Percentiles rank a stretch among this genome's conserved stretches.
Evolutionary conservation across 1,284 basidiomycete genomes (phyloP).

Genomic region (Moesziomyces aphidis): DNA sequence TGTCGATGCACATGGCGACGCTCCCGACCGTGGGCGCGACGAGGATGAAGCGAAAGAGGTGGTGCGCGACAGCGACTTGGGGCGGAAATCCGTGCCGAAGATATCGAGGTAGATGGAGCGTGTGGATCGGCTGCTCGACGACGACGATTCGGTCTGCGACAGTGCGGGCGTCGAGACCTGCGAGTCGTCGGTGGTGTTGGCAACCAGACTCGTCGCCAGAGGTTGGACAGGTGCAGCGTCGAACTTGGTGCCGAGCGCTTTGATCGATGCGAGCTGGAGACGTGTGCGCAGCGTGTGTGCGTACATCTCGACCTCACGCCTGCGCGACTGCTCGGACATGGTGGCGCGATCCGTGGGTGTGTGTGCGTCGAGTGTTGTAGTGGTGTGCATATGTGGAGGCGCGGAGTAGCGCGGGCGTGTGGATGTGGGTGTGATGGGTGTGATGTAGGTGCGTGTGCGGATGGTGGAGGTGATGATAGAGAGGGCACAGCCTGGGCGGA

Average conservation of each 20-base stretch:
- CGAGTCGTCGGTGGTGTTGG: slow-evolving; percentile 6
- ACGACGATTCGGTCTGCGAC: slow-evolving; percentile 36
- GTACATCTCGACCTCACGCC: slow-evolving; percentile 42
- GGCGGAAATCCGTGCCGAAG: slow-evolving; percentile 40
- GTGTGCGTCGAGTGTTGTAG: not conserved
- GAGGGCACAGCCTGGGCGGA: slow-evolving; percentile 4
- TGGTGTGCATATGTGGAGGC: not conserved
- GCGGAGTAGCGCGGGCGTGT: not conserved
- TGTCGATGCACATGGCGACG: not conserved
- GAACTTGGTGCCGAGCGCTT: slow-evolving; percentile 15
- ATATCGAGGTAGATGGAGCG: slow-evolving; percentile 45
- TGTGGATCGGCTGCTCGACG: slow-evolving; percentile 27
- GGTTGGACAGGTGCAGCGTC: slow-evolving; percentile 7
- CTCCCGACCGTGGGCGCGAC: not conserved
- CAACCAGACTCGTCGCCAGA: slow-evolving; percentile 19
- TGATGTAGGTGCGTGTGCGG: slow-evolving; percentile 1
- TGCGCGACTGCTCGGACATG: slow-evolving; percentile 2
- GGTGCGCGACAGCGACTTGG: slow-evolving; percentile 9
- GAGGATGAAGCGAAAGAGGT: slow-evolving; percentile 24
- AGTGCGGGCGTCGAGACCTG: slow-evolving; percentile 19
- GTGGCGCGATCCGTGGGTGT: slow-evolving; percentile 5
- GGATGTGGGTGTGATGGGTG: slow-evolving; percentile 1
- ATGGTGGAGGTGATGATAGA: slow-evolving; percentile 43
- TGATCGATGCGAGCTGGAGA: slow-evolving; percentile 44
- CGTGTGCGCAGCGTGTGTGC: slow-evolving; percentile 47